A percentile compares a stretch with the other conserved stretches of the same genome.
Conservation (phyloP, 2,329 filamentous ascomycete genomes). For the Aspergillus sp. region DNA sequence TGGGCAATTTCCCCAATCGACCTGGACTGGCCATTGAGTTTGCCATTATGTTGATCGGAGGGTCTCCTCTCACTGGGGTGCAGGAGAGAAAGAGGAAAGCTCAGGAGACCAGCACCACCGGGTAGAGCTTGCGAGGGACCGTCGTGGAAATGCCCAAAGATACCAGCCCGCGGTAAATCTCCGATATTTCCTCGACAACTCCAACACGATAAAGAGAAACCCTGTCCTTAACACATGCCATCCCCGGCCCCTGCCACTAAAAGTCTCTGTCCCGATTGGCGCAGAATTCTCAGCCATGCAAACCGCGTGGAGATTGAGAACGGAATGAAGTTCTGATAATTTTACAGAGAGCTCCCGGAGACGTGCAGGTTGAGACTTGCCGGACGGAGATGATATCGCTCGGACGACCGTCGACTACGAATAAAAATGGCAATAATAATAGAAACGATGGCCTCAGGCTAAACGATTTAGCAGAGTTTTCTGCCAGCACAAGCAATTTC, state of each 20-base stretch:
- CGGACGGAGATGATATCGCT: no score
- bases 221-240: not conserved
- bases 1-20: not conserved
- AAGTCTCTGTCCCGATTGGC: not conserved
- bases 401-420: not conserved
- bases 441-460: not conserved
- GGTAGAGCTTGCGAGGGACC: not conserved
- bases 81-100: no score
- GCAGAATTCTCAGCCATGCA: not conserved
- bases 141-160: not conserved
- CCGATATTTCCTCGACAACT: not conserved
- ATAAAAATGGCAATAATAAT: not conserved
- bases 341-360: no score
- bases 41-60: not conserved
- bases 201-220: not conserved
- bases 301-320: not conserved
- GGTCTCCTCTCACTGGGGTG: not conserved
- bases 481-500: not conserved
- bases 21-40: not conserved
- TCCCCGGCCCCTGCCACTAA: not conserved
- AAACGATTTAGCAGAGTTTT: not conserved
- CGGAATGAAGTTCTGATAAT: no score
- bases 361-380: no score
- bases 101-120: no score
- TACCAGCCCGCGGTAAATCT: not conserved